Evolutionary conservation across 2,329 filamentous ascomycete species (phyloP), one percentile per base, ranked within the genome.

Genomic region (Xylariaceae sp.): DNA sequence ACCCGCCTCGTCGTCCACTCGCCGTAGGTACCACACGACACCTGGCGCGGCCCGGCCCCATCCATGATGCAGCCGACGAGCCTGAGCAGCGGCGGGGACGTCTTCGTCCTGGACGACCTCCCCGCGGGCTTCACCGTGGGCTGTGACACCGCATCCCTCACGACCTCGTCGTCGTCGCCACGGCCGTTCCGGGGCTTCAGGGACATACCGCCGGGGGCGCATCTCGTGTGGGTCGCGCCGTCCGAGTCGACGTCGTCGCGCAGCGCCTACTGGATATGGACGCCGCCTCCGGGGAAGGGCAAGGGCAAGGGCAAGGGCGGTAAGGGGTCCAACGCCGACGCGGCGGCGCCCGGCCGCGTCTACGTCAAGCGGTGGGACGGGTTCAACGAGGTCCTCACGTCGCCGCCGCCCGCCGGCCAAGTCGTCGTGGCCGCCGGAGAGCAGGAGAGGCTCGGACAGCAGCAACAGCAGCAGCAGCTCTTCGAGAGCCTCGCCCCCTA

Each of bases 161-260:
- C 61, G 12, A 61, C 27, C 27, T 62, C 5, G 58, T n/a, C n/a
- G n/a, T n/a, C n/a, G n/a, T n/a, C n/a, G n/a, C n/a, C 55, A 25
- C 53, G 44, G 25, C 43, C 63, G 15, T 72, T 78, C 43, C 56
- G 58, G 6, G 76, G 76, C 14, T 60, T 80, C 37, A 65, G 65
- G 15, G 62, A 73, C 35, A 59, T 80, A 17, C 72, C 74, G 0
- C 49, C 60, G 0, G 77, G 77, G 0, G 52, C 68, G 11, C 77
- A 80, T 49, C 70, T 80, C 38, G 59, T 79, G 37, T 80, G 75
- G 74, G 65, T 70, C 18, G 62, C 74, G 2, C 63, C 71, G 15
- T 61, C 65, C 0, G 59, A 60, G 2, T 59, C 61, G 13, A 58
- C 64, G 13, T 70, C 71, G 2, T 54, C 64, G 19, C 65, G 76